Evolutionary conservation across 2,329 filamentous ascomycete genomes (phyloP).

Genomic region (Aspergillus clavatus): DNA sequence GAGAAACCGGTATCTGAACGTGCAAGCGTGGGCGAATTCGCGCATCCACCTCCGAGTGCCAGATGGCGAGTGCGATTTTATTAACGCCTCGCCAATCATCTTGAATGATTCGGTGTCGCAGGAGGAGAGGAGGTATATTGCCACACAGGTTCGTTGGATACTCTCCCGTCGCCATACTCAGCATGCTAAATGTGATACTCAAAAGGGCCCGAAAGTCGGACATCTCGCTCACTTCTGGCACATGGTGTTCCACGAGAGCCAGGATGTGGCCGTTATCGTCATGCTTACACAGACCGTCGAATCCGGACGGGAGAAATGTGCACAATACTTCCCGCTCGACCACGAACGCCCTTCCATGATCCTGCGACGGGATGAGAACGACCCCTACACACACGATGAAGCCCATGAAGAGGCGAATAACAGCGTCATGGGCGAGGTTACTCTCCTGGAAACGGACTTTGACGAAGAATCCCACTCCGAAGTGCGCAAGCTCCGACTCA

Average conservation of each 20-base stretch:
- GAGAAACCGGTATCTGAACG: conserved; percentile 83
- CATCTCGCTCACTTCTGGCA: conserved; percentile 85
- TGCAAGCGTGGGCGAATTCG: conserved; percentile 84
- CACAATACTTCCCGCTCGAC: conserved; percentile 72
- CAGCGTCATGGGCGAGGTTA: conserved; percentile 61
- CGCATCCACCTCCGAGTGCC: conserved; percentile 76
- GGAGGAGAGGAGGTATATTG: conserved; percentile 65
- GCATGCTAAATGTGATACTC: background rate
- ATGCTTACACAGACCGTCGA: conserved; percentile 93
- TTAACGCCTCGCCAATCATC: conserved; percentile 72
- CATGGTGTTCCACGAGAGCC: conserved; percentile 84
- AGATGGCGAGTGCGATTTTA: conserved; percentile 67
- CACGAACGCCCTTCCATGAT: conserved; percentile 48
- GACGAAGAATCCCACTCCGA: conserved; percentile 60
- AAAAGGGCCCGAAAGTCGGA: conserved; percentile 71
- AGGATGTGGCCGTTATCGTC: conserved; percentile 73
- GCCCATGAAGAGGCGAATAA: conserved; percentile 61
- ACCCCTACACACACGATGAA: conserved; percentile 51
- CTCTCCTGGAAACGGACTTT: conserved; percentile 51
- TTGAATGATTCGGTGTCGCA: conserved; percentile 50
- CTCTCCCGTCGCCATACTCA: background rate
- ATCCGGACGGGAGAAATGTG: conserved; percentile 73
- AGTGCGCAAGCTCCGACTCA: conserved; percentile 64
- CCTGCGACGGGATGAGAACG: conserved; percentile 34
- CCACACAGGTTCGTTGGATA: conserved; percentile 61